phyloP scores from a whole-genome alignment of 2,329 filamentous ascomycete genomes.

The Diplocarpon mali region DNA sequence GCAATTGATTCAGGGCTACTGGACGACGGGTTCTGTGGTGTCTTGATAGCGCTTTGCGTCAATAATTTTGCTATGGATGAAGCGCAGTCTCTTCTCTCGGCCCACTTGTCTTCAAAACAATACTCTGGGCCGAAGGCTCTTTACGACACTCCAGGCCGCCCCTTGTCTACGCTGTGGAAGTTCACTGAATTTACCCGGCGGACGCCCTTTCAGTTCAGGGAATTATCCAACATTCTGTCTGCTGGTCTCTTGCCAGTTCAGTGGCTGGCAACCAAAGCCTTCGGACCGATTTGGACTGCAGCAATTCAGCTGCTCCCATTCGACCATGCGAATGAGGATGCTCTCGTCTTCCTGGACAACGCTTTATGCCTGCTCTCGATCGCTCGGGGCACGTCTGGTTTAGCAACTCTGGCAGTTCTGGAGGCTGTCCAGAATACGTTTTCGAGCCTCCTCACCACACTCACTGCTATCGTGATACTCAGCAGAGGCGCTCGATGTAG shows the following conservation, averaged over 20 bases:
- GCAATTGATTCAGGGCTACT: constrained; percentile 35
- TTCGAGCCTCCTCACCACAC: constrained; percentile 32
- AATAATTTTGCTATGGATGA: constrained; percentile 30
- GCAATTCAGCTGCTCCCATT: constrained; percentile 30
- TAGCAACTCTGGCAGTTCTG: background rate
- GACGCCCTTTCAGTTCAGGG: constrained; percentile 29
- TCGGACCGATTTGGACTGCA: constrained; percentile 32
- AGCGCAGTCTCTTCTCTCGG: constrained; percentile 32
- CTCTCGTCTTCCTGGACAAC: constrained; percentile 29
- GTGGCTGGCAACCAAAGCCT: constrained; percentile 35
- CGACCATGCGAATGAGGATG: constrained; percentile 26
- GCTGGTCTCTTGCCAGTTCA: constrained; percentile 29
- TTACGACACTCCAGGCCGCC: constrained; percentile 22
- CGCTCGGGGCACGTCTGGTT: background rate
- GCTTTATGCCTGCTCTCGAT: constrained; percentile 27
- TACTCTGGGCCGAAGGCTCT: constrained; percentile 29
- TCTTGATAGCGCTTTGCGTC: constrained; percentile 34
- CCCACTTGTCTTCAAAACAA: constrained; percentile 26
- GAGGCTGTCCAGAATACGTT: constrained; percentile 29
- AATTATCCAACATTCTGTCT: constrained; percentile 30
- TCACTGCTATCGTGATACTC: constrained; percentile 30
- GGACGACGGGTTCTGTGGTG: constrained; percentile 30
- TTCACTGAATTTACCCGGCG: constrained; percentile 27
- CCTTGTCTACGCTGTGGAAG: constrained; percentile 28
- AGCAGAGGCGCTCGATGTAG: constrained; percentile 7